phyloP scores from a whole-genome alignment of 2,329 filamentous ascomycete species.

The Exophiala sp. region DNA sequence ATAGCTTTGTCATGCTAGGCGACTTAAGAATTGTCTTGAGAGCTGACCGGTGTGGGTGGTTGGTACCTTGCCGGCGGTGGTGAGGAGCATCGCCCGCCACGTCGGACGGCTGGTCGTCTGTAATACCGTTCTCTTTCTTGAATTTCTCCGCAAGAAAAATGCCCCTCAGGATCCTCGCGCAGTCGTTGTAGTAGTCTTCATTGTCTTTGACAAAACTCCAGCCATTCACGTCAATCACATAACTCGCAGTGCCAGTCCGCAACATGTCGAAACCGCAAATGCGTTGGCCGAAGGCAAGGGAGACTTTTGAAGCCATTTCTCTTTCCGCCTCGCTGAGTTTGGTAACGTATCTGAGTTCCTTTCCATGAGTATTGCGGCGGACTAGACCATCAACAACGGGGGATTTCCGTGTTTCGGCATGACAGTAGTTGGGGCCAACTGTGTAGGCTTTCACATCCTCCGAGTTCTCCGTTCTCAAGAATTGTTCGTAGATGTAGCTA shows the following conservation, averaged over 20 bases:
- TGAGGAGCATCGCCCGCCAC: constrained; percentile 23
- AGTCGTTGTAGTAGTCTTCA: constrained; percentile 94
- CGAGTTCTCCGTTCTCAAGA: constrained; percentile 91
- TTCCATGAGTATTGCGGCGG: constrained; percentile 91
- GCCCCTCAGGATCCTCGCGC: constrained; percentile 74
- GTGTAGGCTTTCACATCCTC: constrained; percentile 99
- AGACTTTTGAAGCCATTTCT: constrained; percentile 81
- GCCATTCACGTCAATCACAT: constrained; percentile 97
- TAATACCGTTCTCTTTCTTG: constrained; percentile 30
- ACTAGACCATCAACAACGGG: constrained; percentile 96
- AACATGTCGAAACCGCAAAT: constrained; percentile 95
- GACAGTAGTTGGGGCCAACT: constrained; percentile 85
- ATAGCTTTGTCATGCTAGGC: constrained; percentile 57
- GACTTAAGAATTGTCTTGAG: constrained; percentile 59
- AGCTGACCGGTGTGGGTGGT: constrained; percentile 42
- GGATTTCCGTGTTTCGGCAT: constrained; percentile 94
- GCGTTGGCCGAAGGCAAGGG: constrained; percentile 82
- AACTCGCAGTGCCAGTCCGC: constrained; percentile 81
- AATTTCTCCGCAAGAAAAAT: constrained; percentile 79
- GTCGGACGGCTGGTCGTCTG: constrained; percentile 36
- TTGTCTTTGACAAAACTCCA: constrained; percentile 99
- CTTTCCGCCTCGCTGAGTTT: constrained; percentile 73
- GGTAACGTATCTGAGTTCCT: constrained; percentile 93
- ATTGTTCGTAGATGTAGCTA: constrained; percentile 96
- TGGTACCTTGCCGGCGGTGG: constrained; percentile 35